Base-by-base conservation (phyloP, 225 moss, liverwort and hornwort genomes). In the Sphagnum contortum region DNA sequence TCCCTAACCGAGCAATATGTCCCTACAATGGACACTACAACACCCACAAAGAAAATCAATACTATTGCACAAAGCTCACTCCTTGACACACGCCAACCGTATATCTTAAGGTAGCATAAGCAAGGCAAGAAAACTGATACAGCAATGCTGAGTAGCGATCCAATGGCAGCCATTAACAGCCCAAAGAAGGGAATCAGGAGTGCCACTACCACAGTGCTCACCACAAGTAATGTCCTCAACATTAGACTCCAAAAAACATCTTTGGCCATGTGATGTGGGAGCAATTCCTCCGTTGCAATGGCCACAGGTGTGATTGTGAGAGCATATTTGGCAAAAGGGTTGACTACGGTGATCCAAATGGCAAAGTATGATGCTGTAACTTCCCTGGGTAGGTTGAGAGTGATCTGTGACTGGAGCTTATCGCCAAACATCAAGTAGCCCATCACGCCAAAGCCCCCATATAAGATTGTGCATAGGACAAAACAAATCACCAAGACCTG, bases 371-470 rank as follows among this genome's bases (percentile, higher is more conserved):
- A 92, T 0, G 95, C 92, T 5, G 88, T 64, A 45, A 71, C 47
- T 6, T 73, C 66, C 4, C 48, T 75, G 0, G 95, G 90, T 53
- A 96, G 29, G 72, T 92, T 96, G 4, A 96, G 57, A 2, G 95
- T 96, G 47, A 96, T 83, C 64, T 96, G 95, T 4, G 95, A 96
- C 67, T 85, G 69, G 12, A 88, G 53, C 45, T 80, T 84, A 45
- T 92, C 81, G 12, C 95, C 95, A 64, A 96, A 96, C 92, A 92
- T 96, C 46, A 59, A 72, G 76, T 96, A 92, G 10, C 95, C 95
- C 73, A 92, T 76, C 0, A 70, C 66, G 5, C 84, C 95, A 48
- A 92, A 82, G 47, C 87, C 83, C 49, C 80, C 95, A 51, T 96
- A 90, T 63, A 92, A 74, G 54, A 82, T 12, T 45, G 90, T 87